phyloP scores from a whole-genome alignment of 1,284 basidiomycete species.

The Apiotrichum gracile region DNA sequence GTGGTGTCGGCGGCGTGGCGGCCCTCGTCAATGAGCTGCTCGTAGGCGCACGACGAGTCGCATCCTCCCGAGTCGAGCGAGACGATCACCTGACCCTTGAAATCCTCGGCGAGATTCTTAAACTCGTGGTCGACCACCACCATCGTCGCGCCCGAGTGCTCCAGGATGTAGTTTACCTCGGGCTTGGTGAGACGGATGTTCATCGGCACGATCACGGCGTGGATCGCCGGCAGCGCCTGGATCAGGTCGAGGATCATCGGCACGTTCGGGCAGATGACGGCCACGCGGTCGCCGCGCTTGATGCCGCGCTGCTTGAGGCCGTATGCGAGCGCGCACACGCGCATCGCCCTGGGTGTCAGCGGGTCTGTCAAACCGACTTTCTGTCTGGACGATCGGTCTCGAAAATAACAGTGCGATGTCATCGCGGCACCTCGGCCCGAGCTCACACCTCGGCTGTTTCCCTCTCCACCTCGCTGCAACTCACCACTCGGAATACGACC shows the following conservation, averaged over 20 bases:
- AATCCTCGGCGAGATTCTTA: constrained; percentile 11
- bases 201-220: constrained; percentile 14
- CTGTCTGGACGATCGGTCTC: background rate
- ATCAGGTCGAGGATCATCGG: constrained; percentile 18
- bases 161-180: constrained; percentile 18
- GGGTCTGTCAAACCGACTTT: background rate
- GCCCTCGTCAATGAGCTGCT: constrained; percentile 13
- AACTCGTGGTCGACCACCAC: constrained; percentile 18
- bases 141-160: constrained; percentile 11
- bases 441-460: background rate
- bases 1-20: constrained; percentile 9
- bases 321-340: constrained; percentile 52
- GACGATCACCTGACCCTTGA: constrained; percentile 16
- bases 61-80: constrained; percentile 11
- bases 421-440: background rate
- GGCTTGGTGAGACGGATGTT: constrained; percentile 18
- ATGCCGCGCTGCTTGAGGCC: constrained; percentile 67
- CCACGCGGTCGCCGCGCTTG: constrained; percentile 69
- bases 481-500: constrained; percentile 20
- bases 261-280: constrained; percentile 48
- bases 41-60: constrained; percentile 14
- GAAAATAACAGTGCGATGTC: background rate
- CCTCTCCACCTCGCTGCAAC: background rate
- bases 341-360: constrained; percentile 16
- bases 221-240: constrained; percentile 15